Conservation (phyloP, 345 rosid species). For the Cardamine occulta region DNA sequence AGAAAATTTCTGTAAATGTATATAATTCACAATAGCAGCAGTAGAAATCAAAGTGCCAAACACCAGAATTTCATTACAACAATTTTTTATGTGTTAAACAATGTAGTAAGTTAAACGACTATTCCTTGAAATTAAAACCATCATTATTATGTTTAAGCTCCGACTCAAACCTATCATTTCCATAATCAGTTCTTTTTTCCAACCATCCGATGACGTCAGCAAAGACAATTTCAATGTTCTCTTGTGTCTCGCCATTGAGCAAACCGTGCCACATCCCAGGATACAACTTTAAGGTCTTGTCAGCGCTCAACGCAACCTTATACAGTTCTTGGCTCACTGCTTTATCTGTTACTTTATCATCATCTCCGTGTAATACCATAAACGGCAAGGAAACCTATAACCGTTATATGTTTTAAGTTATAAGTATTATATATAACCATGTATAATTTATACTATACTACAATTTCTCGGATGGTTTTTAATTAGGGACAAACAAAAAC, state of each 20-base stretch:
- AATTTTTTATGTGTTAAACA: neutral
- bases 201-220: slow-evolving; percentile 69
- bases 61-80: slow-evolving; percentile 16
- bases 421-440: neutral
- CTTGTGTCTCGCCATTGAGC: slow-evolving; percentile 68
- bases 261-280: slow-evolving; percentile 90
- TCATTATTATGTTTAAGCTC: slow-evolving; percentile 44
- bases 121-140: neutral
- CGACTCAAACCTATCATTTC: slow-evolving; percentile 58
- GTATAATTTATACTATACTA: neutral
- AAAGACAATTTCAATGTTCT: slow-evolving; percentile 69
- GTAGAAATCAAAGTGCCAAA: neutral
- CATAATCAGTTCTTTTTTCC: slow-evolving; percentile 44
- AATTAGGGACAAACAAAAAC: neutral
- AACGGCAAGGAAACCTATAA: slow-evolving; percentile 75
- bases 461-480: neutral
- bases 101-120: slow-evolving; percentile 4
- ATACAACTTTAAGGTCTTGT: slow-evolving; percentile 80
- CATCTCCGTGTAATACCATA: slow-evolving; percentile 76
- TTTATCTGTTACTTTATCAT: slow-evolving; percentile 81
- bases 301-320: slow-evolving; percentile 56
- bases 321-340: slow-evolving; percentile 60
- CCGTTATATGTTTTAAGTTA: neutral
- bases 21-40: neutral
- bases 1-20: neutral